Evolutionary conservation across 208 protist species (phyloP).

Genomic region (Wallacemonas sp.): DNA sequence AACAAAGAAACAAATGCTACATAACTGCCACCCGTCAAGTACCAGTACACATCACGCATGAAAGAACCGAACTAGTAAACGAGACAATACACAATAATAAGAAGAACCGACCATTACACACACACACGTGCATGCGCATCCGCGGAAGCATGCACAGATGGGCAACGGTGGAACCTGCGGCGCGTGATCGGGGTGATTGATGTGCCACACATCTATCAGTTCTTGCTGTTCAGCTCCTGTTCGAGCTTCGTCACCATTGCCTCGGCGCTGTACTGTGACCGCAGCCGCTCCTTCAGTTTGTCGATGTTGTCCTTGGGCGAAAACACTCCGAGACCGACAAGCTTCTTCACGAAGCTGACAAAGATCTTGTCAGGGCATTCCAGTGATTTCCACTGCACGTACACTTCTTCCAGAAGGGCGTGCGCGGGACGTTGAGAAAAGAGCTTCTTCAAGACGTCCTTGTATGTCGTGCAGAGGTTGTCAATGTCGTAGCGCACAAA

Average conservation of each 20-base stretch:
- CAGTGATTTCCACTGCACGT: slow-evolving; percentile 61
- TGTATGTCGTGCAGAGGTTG: slow-evolving; percentile 46
- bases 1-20: too few species aligned
- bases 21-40: too few species aligned
- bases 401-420: slow-evolving; percentile 69
- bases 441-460: slow-evolving; percentile 69
- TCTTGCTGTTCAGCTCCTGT: slow-evolving; percentile 27
- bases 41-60: too few species aligned
- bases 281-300: slow-evolving; percentile 40
- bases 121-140: too few species aligned
- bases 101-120: too few species aligned
- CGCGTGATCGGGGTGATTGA: too few species aligned
- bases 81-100: too few species aligned
- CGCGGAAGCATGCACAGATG: too few species aligned
- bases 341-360: slow-evolving; percentile 46
- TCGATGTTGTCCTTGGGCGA: slow-evolving; percentile 35
- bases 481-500: slow-evolving; percentile 82
- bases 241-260: slow-evolving; percentile 26
- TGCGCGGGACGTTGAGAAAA: slow-evolving; percentile 29
- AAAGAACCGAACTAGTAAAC: too few species aligned
- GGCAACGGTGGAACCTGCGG: too few species aligned
- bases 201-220: background rate
- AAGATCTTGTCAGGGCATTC: slow-evolving; percentile 45
- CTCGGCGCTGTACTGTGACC: slow-evolving; percentile 33
- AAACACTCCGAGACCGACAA: slow-evolving; percentile 25